These are phyloP conservation scores for Malus domestica DNA, from an alignment of 306 rosid species.

Conservation along the genomic window DNA sequence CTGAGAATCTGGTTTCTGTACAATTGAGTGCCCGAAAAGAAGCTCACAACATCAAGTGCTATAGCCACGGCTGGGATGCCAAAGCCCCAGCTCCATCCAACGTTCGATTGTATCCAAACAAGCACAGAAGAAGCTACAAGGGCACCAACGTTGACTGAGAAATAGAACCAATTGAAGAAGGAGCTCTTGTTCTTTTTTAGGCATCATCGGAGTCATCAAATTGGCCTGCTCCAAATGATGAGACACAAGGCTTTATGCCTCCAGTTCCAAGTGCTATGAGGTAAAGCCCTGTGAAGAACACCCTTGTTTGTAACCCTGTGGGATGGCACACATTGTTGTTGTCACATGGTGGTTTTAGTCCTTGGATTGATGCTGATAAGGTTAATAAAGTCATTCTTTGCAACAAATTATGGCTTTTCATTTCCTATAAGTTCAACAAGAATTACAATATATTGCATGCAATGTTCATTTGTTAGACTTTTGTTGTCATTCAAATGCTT, in stretches of 20 bases:
- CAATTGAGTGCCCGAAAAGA: slow-evolving; percentile 15
- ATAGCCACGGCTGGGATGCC: slow-evolving; percentile 21
- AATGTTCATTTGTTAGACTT: neutral
- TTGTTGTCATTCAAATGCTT: neutral
- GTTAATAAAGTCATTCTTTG: slow-evolving; percentile 23
- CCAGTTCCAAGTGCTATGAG: slow-evolving; percentile 23
- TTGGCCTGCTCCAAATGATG: slow-evolving; percentile 16
- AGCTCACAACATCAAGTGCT: slow-evolving; percentile 22
- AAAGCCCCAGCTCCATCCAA: slow-evolving; percentile 23
- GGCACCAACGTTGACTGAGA: slow-evolving; percentile 20
- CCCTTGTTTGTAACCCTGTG: slow-evolving; percentile 5
- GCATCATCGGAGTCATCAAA: slow-evolving; percentile 16
- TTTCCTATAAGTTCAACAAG: neutral
- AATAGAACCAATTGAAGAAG: slow-evolving; percentile 18
- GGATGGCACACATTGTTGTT: slow-evolving; percentile 2
- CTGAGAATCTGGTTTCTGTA: slow-evolving; percentile 20
- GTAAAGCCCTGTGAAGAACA: slow-evolving; percentile 15
- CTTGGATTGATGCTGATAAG: slow-evolving; percentile 13
- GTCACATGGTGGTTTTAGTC: slow-evolving; percentile 19
- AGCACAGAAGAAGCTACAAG: slow-evolving; percentile 22
- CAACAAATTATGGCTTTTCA: neutral
- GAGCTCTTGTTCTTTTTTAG: slow-evolving; percentile 12
- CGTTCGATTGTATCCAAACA: slow-evolving; percentile 22
- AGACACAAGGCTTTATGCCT: slow-evolving; percentile 14
- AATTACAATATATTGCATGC: neutral